A percentile compares a stretch with the other conserved stretches of the same genome.
Evolutionary conservation across 768 basidiomycete species (phyloP).

Genomic region (Lactifluus echinatus): DNA sequence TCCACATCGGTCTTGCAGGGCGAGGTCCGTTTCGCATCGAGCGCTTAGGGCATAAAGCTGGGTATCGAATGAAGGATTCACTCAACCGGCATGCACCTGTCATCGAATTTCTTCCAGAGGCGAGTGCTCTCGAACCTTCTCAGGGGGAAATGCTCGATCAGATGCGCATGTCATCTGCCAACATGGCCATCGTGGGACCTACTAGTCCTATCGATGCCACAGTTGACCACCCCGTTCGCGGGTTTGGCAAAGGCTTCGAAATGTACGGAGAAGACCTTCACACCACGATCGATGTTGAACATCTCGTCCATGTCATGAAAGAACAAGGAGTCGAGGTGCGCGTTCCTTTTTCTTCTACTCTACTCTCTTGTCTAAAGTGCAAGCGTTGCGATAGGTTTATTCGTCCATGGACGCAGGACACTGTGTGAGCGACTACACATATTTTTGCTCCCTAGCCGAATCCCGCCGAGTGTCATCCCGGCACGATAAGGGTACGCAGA

Average conservation of each 20-base stretch:
- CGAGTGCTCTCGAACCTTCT: constrained; percentile 12
- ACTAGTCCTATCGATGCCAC: constrained; percentile 6
- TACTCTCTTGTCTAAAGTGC: not conserved
- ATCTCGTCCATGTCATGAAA: constrained; percentile 45
- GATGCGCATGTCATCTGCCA: constrained; percentile 24
- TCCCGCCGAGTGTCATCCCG: constrained; percentile 33
- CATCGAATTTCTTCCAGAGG: constrained; percentile 26
- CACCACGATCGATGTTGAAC: constrained; percentile 45
- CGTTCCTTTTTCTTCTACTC: not conserved
- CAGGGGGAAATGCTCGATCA: constrained; percentile 35
- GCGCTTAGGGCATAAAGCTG: constrained; percentile 52
- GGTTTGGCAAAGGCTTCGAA: constrained; percentile 37
- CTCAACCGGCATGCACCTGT: constrained; percentile 45
- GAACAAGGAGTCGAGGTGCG: constrained; percentile 40
- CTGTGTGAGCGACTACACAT: constrained; percentile 68
- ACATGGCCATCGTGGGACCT: constrained; percentile 7
- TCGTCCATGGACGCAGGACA: constrained; percentile 70
- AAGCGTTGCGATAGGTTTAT: constrained; percentile 42
- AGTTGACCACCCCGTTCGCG: constrained; percentile 18
- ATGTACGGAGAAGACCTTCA: constrained; percentile 42
- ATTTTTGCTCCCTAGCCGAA: constrained; percentile 67
- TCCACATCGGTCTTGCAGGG: constrained; percentile 66
- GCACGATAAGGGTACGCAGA: constrained; percentile 21
- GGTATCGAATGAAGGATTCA: constrained; percentile 65
- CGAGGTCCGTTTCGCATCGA: constrained; percentile 62